These are phyloP conservation scores for Flagelloscypha sp. DNA, from an alignment of 768 basidiomycete species.

Conservation along the genomic window DNA sequence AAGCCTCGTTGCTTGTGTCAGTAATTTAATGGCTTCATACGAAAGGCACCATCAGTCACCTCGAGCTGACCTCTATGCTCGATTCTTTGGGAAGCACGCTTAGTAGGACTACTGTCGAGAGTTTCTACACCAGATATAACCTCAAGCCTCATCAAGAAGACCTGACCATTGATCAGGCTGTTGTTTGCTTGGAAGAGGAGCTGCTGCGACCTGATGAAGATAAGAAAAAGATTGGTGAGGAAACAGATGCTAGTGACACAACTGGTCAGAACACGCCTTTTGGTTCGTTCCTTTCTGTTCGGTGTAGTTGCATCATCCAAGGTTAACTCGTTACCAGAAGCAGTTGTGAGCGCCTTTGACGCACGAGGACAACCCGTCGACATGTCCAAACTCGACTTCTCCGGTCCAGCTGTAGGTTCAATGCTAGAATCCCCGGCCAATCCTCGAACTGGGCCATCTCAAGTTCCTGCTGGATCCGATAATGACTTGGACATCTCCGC, in stretches of 20 bases:
- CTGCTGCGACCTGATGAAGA: slow-evolving; percentile 66
- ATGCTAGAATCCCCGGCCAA: too few relatives aligned
- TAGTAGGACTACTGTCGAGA: slow-evolving; percentile 64
- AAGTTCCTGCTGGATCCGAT: too few relatives aligned
- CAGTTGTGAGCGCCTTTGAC: too few relatives aligned
- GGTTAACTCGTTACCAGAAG: too few relatives aligned
- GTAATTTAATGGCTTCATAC: too few relatives aligned
- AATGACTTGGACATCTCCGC: too few relatives aligned
- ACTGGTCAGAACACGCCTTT: too few relatives aligned
- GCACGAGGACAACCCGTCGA: slow-evolving; percentile 17
- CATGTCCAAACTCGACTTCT: slow-evolving; percentile 55
- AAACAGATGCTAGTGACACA: slow-evolving; percentile 34
- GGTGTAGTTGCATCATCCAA: too few relatives aligned
- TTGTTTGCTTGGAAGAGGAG: slow-evolving; percentile 82
- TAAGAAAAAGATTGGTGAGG: slow-evolving; percentile 54
- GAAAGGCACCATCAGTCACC: slow-evolving; percentile 60
- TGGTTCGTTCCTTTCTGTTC: too few relatives aligned
- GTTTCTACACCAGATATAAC: slow-evolving; percentile 68
- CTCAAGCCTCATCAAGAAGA: slow-evolving; percentile 62
- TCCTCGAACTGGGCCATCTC: too few relatives aligned
- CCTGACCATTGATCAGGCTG: slow-evolving; percentile 68
- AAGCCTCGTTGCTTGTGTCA: too few relatives aligned
- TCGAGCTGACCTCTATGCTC: slow-evolving; percentile 91
- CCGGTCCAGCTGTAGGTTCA: slow-evolving; percentile 45
- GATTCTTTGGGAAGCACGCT: slow-evolving; percentile 95